phyloP scores from a whole-genome alignment of 345 rosid genomes.

The Gossypium longicalyx region DNA sequence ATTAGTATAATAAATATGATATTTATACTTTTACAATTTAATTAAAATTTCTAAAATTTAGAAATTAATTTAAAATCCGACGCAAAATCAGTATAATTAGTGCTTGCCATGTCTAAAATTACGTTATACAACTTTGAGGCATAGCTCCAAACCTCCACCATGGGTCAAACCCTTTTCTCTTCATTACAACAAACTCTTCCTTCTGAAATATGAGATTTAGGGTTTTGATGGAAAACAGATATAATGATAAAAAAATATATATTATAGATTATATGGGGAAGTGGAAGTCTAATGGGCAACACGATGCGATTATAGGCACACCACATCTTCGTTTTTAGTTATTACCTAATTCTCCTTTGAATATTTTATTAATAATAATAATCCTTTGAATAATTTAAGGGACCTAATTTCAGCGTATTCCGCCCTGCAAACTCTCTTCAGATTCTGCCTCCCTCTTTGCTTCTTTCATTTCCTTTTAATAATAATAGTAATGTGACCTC shows the following conservation, averaged over 20 bases:
- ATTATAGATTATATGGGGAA: background rate
- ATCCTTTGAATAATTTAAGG: background rate
- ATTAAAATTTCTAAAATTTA: too few species aligned
- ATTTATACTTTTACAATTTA: too few species aligned
- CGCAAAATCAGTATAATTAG: too few species aligned
- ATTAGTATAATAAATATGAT: too few species aligned
- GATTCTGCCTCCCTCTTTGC: background rate
- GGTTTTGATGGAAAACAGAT: background rate
- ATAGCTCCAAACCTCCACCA: background rate
- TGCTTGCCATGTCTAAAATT: too few species aligned
- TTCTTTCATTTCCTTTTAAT: background rate
- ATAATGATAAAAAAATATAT: too few species aligned
- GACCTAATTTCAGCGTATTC: background rate
- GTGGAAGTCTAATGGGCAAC: background rate
- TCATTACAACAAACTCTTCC: too few species aligned
- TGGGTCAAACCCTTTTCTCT: background rate
- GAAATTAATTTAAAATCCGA: too few species aligned
- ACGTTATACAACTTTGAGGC: background rate
- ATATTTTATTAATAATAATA: too few species aligned
- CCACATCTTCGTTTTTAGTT: too few species aligned
- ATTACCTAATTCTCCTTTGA: background rate
- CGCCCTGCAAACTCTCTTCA: too few species aligned
- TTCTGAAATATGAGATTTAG: background rate
- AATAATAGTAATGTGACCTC: too few species aligned
- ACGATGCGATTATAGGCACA: background rate